Base-by-base conservation (phyloP, 345 rosid species). In the Excoecaria agallocha region DNA sequence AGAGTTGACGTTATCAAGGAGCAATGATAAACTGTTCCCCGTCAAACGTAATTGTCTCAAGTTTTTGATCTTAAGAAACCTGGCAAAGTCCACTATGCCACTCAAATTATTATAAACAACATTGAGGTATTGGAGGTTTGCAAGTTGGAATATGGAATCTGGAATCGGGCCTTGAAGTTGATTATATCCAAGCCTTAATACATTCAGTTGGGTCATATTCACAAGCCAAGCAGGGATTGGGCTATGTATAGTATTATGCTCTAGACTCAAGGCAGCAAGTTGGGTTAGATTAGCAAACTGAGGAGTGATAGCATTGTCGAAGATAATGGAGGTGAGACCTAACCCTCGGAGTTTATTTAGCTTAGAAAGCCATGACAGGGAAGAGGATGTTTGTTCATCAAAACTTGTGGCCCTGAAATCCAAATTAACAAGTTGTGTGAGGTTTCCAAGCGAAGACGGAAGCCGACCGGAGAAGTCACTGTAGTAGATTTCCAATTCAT, bases 391-490 rank as follows among this genome's bases (percentile, higher is more conserved):
- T 3, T 13, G 72, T 2, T 72, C 68, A 8, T 3, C 37, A 61
- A 77, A 60, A 1, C 25, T 13, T 51, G 63, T 73, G 15, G n/a
- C 8, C 19, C 16, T 30, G 8, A 54, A 13, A 30, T 52, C 22
- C 13, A 74, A 41, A 6, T 11, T 2, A 16, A 12, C 45, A 30
- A 50, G 49, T 16, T 10, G 16, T 4, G 30, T 49, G 12, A 55
- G 74, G 52, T 66, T 68, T 10, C 16, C 71, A 5, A 68, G 10
- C 1, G 70, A 63, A 0, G 24, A 12, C 41, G 76, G 72, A 37
- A 78, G 24, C n/a, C 50, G 3, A 4, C 83, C 72, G 4, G 1
- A 10, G 6, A 83, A 68, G 37, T 35, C 0, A 43, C 54, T 13
- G 3, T 0, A 0, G 6, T 0, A 2, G 22, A 81, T 70, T 6